These are phyloP conservation scores for Dissophora ornata DNA, from an alignment of 192 early-diverging fungal species.

Conservation along the genomic window DNA sequence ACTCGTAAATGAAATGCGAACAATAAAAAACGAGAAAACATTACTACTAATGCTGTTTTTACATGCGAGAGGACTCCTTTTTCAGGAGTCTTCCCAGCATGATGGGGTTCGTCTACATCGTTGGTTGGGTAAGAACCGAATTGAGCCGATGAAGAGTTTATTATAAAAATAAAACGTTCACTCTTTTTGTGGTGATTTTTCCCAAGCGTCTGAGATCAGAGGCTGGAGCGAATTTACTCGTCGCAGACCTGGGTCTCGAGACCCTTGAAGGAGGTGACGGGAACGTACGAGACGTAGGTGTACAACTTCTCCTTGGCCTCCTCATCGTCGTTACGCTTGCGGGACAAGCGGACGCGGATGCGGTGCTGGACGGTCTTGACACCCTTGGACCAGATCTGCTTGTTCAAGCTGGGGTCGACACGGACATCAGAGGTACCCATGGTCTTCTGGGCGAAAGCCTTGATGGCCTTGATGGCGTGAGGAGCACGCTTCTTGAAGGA, in stretches of 20 bases:
- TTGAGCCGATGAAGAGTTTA: constrained; percentile 54
- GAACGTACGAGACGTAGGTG: constrained; percentile 91
- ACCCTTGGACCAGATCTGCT: constrained; percentile 92
- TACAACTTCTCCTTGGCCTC: constrained; percentile 96
- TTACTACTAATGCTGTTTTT: constrained; percentile 25
- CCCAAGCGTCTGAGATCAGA: no score
- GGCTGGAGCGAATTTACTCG: constrained; percentile 23
- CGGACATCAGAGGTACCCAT: constrained; percentile 98
- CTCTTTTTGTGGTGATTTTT: neutral
- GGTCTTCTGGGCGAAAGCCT: constrained; percentile 84
- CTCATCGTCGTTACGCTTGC: constrained; percentile 97
- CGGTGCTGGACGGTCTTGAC: constrained; percentile 94
- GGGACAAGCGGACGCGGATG: constrained; percentile 92
- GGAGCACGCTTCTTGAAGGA: constrained; percentile 98
- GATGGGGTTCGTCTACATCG: constrained; percentile 49
- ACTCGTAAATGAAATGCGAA: neutral
- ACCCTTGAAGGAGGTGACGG: constrained; percentile 90
- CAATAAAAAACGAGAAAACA: neutral
- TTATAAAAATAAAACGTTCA: constrained; percentile 10
- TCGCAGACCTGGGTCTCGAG: constrained; percentile 48
- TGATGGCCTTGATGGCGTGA: constrained; percentile 92
- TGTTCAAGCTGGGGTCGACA: constrained; percentile 94
- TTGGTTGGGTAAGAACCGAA: constrained; percentile 53
- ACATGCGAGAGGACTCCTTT: constrained; percentile 47
- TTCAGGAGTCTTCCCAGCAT: constrained; percentile 40